A percentile compares a stretch with the other conserved stretches of the same genome.
These are phyloP conservation scores for Aristolochia californica DNA, from an alignment of 164 flowering plant species.

Conservation along the genomic window DNA sequence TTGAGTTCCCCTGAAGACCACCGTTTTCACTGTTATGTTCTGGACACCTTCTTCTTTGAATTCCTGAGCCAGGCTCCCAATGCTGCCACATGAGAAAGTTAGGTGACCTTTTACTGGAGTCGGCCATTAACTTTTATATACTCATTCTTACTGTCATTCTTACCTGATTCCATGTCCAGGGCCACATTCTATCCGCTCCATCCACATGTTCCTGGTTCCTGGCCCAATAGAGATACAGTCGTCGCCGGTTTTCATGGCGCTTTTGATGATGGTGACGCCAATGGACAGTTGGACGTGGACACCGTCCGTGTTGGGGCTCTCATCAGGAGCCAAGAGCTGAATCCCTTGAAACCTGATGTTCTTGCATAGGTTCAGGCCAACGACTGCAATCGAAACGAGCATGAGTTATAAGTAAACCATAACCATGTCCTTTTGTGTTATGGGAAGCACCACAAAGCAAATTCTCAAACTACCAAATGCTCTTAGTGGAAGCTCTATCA, in stretches of 20 bases:
- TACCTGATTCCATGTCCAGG: slow-evolving; percentile 32
- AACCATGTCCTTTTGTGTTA: no score
- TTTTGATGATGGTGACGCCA: slow-evolving; percentile 14
- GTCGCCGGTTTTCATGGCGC: slow-evolving; percentile 12
- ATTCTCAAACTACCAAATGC: no score
- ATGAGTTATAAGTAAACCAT: no score
- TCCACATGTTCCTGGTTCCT: slow-evolving; percentile 15
- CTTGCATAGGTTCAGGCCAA: slow-evolving; percentile 16
- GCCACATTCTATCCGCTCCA: slow-evolving; percentile 15
- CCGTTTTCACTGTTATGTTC: slow-evolving; percentile 47
- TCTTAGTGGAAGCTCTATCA: no score
- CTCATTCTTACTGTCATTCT: no score
- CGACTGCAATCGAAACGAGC: no score
- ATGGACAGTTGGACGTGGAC: slow-evolving; percentile 19
- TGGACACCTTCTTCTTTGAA: slow-evolving; percentile 49
- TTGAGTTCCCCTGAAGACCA: slow-evolving; percentile 33
- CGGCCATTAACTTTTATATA: no score
- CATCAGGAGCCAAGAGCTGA: slow-evolving; percentile 17
- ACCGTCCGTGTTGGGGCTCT: slow-evolving; percentile 35
- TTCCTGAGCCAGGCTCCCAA: slow-evolving; percentile 60
- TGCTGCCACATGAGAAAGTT: slow-evolving; percentile 25
- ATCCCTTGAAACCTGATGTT: slow-evolving; percentile 20
- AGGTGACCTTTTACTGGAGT: no score
- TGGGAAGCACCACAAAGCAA: no score
- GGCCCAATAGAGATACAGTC: slow-evolving; percentile 30